phyloP scores from a whole-genome alignment of 2,329 filamentous ascomycete species.

The Colletotrichum cuscutae region DNA sequence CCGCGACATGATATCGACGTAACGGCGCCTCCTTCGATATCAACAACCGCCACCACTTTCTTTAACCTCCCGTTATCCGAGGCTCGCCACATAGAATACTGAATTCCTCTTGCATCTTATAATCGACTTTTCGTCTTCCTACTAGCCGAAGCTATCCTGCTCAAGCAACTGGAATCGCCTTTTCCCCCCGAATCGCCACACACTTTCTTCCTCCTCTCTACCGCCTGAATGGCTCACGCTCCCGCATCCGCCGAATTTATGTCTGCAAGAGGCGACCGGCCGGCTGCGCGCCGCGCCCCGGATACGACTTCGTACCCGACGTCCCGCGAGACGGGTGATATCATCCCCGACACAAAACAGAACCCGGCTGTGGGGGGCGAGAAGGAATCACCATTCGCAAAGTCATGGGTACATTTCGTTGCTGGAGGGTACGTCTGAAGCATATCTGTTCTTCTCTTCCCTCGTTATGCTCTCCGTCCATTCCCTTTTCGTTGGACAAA shows the following conservation, averaged over 20 bases:
- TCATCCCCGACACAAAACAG: conserved; percentile 55
- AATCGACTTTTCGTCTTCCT: not conserved
- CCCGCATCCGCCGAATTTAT: conserved; percentile 41
- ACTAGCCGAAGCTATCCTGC: not conserved
- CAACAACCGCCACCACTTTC: not conserved
- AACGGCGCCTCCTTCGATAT: not conserved
- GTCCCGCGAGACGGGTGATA: conserved; percentile 70
- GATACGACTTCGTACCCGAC: conserved; percentile 34
- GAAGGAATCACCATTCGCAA: conserved; percentile 66
- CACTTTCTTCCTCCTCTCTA: not conserved
- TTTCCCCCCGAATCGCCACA: not conserved
- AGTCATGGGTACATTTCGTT: conserved; percentile 92
- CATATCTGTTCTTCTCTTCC: conserved; percentile 17
- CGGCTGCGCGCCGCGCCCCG: conserved; percentile 25
- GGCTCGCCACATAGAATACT: not conserved
- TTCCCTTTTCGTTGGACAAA: not conserved
- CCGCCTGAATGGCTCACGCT: conserved; percentile 44
- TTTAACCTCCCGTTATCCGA: not conserved
- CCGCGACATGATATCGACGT: conserved; percentile 19
- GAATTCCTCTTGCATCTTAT: not conserved
- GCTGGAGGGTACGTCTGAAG: conserved; percentile 80
- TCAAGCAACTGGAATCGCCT: not conserved
- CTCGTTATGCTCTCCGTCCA: not conserved
- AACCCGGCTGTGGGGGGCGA: conserved; percentile 38
- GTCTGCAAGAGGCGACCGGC: conserved; percentile 44